Evolutionary conservation across 805 yeast genomes (phyloP).

Genomic region (Ogataea neopini): DNA sequence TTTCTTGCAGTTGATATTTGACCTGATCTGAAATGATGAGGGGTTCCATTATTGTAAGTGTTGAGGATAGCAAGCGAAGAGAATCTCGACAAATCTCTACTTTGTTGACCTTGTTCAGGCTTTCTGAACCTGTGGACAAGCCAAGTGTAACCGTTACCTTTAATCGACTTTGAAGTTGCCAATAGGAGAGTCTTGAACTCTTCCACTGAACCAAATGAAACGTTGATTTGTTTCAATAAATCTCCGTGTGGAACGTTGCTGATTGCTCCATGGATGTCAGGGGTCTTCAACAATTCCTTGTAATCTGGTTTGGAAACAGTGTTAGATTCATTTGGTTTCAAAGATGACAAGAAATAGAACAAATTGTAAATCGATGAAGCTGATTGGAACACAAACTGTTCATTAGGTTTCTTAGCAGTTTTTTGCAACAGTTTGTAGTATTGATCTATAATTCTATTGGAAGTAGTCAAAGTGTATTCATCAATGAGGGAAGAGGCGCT

Average conservation of each 20-base stretch:
- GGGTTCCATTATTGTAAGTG: conserved; percentile 89
- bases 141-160: conserved; percentile 94
- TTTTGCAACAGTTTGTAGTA: conserved; percentile 39
- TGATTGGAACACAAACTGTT: conserved; percentile 44
- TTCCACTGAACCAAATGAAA: conserved; percentile 71
- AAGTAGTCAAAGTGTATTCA: conserved; percentile 25
- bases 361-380: conserved; percentile 50
- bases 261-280: conserved; percentile 33
- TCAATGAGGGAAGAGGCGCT: conserved; percentile 18
- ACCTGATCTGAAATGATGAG: conserved; percentile 60
- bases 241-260: conserved; percentile 25
- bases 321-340: conserved; percentile 31
- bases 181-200: conserved; percentile 74
- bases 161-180: conserved; percentile 66
- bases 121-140: conserved; percentile 60
- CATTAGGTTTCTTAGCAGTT: conserved; percentile 47
- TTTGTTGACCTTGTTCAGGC: conserved; percentile 22
- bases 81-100: conserved; percentile 27
- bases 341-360: conserved; percentile 49
- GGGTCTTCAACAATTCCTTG: conserved; percentile 40
- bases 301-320: conserved; percentile 26
- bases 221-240: conserved; percentile 49
- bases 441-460: conserved; percentile 32
- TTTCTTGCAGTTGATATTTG: conserved; percentile 45
- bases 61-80: conserved; percentile 66